Conservation (phyloP, 345 rosid species). For the Nephelium lappaceum region DNA sequence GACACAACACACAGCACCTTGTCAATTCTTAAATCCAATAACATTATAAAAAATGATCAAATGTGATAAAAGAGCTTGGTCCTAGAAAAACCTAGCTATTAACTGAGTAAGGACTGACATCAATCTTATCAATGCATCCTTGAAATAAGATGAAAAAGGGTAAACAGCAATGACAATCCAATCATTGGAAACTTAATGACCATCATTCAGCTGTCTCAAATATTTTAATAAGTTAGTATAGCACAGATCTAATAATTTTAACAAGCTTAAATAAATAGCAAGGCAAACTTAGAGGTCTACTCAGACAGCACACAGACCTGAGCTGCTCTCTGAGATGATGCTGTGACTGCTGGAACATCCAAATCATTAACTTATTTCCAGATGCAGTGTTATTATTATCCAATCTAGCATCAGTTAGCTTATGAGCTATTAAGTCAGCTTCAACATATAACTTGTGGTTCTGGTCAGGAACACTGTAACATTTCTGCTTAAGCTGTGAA, state of each 20-base stretch:
- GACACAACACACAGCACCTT: slow-evolving; percentile 11
- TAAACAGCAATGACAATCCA: neutral
- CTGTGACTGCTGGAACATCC: slow-evolving; percentile 25
- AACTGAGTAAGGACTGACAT: neutral
- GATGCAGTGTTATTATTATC: slow-evolving; percentile 24
- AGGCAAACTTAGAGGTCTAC: slow-evolving; percentile 1
- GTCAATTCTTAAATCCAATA: neutral
- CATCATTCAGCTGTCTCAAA: neutral
- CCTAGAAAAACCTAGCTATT: neutral
- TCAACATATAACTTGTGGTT: slow-evolving; percentile 33
- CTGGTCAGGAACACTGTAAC: slow-evolving; percentile 23
- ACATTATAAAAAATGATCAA: neutral
- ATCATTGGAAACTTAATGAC: neutral
- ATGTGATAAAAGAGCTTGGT: slow-evolving; percentile 6
- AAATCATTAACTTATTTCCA: slow-evolving; percentile 27
- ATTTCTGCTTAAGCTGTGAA: slow-evolving; percentile 25
- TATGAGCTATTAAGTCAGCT: slow-evolving; percentile 34
- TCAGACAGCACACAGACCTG: slow-evolving; percentile 29
- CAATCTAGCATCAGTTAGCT: slow-evolving; percentile 35
- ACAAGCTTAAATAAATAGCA: slow-evolving; percentile 3
- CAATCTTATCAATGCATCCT: neutral
- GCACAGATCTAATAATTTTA: neutral
- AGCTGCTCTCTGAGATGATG: slow-evolving; percentile 27
- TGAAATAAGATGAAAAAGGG: neutral
- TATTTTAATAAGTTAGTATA: neutral